phyloP scores from a whole-genome alignment of 2,329 filamentous ascomycete genomes.

The Acrocalymma vagum region DNA sequence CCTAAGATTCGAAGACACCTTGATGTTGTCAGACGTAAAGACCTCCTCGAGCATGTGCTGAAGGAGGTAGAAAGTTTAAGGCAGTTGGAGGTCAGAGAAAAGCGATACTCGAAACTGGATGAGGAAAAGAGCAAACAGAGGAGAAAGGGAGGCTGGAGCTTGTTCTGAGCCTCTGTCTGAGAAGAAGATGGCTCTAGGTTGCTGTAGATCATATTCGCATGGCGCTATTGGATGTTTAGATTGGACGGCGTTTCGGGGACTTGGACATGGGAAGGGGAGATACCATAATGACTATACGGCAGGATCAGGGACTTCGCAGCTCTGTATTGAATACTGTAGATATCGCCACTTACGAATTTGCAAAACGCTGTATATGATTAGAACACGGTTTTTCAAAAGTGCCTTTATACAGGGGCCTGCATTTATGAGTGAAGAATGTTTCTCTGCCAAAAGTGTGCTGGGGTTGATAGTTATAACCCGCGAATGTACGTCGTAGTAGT shows the following conservation, averaged over 20 bases:
- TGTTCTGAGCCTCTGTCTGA: slow-evolving; percentile 28
- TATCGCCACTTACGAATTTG: too few species aligned
- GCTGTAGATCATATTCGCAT: slow-evolving; percentile 1
- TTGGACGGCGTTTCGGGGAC: slow-evolving; percentile 27
- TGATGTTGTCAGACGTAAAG: slow-evolving; percentile 91
- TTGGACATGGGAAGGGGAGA: slow-evolving; percentile 22
- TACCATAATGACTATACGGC: slow-evolving; percentile 16
- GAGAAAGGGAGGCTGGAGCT: slow-evolving; percentile 40
- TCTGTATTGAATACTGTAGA: too few species aligned
- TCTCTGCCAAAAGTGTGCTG: too few species aligned
- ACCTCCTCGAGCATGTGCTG: slow-evolving; percentile 89
- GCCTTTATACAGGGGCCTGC: too few species aligned
- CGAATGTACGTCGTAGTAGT: too few species aligned
- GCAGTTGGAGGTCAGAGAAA: slow-evolving; percentile 80
- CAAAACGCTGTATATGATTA: too few species aligned
- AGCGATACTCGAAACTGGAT: slow-evolving; percentile 52
- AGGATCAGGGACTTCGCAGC: too few species aligned
- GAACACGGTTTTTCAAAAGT: too few species aligned
- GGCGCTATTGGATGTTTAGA: slow-evolving; percentile 21
- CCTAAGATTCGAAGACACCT: slow-evolving; percentile 88
- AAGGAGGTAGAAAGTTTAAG: slow-evolving; percentile 94
- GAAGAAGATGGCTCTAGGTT: neutral
- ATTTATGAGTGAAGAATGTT: too few species aligned
- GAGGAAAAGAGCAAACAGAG: slow-evolving; percentile 31
- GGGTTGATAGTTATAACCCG: too few species aligned